phyloP scores from a whole-genome alignment of 306 rosid genomes.

The Quercus alba region DNA sequence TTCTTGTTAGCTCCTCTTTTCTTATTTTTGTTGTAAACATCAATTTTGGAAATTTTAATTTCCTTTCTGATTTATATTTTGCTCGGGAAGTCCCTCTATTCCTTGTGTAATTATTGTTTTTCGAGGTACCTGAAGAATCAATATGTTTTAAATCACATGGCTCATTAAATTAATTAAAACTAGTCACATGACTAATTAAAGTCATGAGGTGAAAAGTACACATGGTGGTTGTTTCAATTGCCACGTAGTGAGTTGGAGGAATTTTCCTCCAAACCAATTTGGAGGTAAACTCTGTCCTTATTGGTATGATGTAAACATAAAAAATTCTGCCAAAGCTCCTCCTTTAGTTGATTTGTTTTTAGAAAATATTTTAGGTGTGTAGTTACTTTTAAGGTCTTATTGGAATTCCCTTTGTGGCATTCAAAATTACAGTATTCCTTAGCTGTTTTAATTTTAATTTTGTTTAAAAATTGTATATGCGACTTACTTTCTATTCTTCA shows the following conservation, averaged over 20 bases:
- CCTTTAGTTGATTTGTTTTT: not conserved
- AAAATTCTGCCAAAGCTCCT: not conserved
- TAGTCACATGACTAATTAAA: too few relatives aligned
- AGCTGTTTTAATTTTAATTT: not conserved
- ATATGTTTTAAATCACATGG: too few relatives aligned
- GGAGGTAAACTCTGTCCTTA: not conserved
- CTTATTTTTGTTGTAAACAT: not conserved
- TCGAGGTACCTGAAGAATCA: not conserved
- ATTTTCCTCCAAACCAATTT: too few relatives aligned
- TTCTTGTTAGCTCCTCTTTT: not conserved
- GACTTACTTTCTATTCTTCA: slow-evolving; percentile 6
- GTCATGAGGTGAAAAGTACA: too few relatives aligned
- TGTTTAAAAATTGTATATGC: not conserved
- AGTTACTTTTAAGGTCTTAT: not conserved
- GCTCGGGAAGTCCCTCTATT: not conserved
- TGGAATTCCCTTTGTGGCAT: not conserved
- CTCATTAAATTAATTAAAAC: too few relatives aligned
- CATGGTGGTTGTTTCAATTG: too few relatives aligned
- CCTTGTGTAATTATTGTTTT: not conserved
- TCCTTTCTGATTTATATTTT: not conserved
- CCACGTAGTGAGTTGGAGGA: too few relatives aligned
- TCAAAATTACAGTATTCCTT: not conserved
- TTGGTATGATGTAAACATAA: not conserved
- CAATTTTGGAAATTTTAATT: not conserved
- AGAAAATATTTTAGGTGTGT: not conserved